These are phyloP conservation scores for Puccinia coronata DNA, from an alignment of 1,284 basidiomycete genomes.

Conservation along the genomic window DNA sequence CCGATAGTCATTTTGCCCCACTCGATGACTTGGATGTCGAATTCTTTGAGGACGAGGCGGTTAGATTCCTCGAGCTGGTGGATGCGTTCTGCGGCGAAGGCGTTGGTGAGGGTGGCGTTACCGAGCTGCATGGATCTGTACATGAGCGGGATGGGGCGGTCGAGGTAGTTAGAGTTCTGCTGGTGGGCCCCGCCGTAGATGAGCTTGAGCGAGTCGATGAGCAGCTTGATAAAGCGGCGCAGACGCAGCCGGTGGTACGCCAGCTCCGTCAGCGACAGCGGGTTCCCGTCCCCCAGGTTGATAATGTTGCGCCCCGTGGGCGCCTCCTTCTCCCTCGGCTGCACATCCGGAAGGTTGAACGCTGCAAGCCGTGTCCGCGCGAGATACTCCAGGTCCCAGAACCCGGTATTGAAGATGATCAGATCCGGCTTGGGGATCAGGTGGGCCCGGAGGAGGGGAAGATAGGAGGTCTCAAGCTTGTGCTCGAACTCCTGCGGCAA, in stretches of 20 bases:
- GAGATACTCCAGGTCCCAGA: constrained; percentile 48
- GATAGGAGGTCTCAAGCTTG: constrained; percentile 20
- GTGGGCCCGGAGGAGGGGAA: constrained; percentile 10
- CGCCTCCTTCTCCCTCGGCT: background rate
- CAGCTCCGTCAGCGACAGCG: constrained; percentile 27
- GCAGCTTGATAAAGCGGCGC: constrained; percentile 1
- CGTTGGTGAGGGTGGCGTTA: constrained; percentile 35
- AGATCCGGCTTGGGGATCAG: constrained; percentile 37
- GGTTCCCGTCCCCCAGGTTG: constrained; percentile 32
- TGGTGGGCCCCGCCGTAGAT: background rate
- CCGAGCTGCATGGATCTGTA: constrained; percentile 46
- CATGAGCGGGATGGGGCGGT: constrained; percentile 25
- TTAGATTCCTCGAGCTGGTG: constrained; percentile 40
- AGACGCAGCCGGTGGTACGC: constrained; percentile 21
- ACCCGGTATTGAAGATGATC: constrained; percentile 43
- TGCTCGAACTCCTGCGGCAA: constrained; percentile 25
- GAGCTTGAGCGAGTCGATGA: background rate
- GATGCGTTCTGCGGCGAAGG: constrained; percentile 27
- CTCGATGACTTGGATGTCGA: constrained; percentile 31
- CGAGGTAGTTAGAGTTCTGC: background rate
- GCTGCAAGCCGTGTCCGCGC: background rate
- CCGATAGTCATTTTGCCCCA: constrained; percentile 49
- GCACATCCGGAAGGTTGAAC: background rate
- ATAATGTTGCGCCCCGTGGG: background rate
- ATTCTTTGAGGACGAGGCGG: constrained; percentile 13